These are phyloP conservation scores for Tulasnella sp. DNA, from an alignment of 768 basidiomycete genomes.

Conservation along the genomic window DNA sequence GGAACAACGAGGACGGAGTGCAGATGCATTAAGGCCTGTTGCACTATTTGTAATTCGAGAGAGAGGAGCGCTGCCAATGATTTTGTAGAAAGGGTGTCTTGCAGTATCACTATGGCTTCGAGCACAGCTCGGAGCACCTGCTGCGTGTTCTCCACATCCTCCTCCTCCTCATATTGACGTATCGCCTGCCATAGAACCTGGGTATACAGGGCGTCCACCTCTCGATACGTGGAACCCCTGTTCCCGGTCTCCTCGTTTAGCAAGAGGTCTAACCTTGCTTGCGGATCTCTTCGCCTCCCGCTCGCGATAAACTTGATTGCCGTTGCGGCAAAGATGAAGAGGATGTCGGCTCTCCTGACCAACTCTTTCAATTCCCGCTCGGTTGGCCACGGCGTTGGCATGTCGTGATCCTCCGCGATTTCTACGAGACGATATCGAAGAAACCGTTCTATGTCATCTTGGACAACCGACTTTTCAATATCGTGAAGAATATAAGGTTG, in stretches of 20 bases:
- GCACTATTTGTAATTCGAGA: background rate
- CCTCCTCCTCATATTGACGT: too few relatives aligned
- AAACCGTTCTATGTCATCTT: conserved; percentile 13
- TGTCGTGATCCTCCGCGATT: background rate
- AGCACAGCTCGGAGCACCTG: background rate
- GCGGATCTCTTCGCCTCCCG: background rate
- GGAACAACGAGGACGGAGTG: conserved; percentile 5
- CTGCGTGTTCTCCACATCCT: background rate
- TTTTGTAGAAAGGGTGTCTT: background rate
- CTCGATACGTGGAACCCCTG: background rate
- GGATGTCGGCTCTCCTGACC: background rate
- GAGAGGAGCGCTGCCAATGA: background rate
- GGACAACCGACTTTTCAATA: conserved; percentile 8
- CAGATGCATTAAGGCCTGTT: background rate
- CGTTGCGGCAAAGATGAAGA: conserved; percentile 14
- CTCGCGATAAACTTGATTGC: background rate
- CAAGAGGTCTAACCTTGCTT: background rate
- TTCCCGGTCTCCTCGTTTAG: too few relatives aligned
- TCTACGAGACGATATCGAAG: background rate
- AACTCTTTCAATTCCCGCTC: background rate
- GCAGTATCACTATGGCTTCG: background rate
- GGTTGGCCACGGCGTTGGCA: background rate
- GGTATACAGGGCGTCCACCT: background rate
- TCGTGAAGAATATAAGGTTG: background rate
- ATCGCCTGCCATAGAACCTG: background rate